A percentile compares a stretch with the other conserved stretches of the same genome.
phyloP scores from a whole-genome alignment of 2,329 filamentous ascomycete genomes.

The Monosporascus cannonballus region DNA sequence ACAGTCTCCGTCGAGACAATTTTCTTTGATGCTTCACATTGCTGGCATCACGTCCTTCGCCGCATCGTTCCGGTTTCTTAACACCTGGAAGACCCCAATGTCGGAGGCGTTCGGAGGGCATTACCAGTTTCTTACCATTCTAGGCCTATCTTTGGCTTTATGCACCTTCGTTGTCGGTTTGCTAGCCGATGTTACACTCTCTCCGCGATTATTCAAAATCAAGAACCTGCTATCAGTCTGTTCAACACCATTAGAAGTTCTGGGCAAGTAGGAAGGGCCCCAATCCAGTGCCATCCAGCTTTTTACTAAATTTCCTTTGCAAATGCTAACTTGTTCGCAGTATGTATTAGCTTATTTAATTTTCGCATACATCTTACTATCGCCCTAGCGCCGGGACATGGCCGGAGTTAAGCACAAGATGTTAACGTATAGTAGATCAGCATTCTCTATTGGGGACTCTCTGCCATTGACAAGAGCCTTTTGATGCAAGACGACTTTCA shows the following conservation, averaged over 20 bases:
- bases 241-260: constrained; percentile 62
- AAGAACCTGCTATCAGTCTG: constrained; percentile 65
- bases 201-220: constrained; percentile 49
- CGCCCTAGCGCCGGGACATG: too few species aligned
- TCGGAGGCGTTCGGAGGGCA: constrained; percentile 59
- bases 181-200: constrained; percentile 58
- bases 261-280: constrained; percentile 23
- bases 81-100: constrained; percentile 43
- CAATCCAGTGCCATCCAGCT: too few species aligned
- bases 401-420: too few species aligned
- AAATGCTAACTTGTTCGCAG: too few species aligned
- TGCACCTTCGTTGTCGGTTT: constrained; percentile 56
- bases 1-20: constrained; percentile 55
- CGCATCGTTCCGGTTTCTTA: constrained; percentile 47
- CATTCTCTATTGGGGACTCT: constrained; percentile 67
- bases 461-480: constrained; percentile 46
- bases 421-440: constrained; percentile 38
- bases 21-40: constrained; percentile 58
- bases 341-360: too few species aligned
- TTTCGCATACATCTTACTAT: too few species aligned
- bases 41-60: constrained; percentile 46
- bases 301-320: too few species aligned
- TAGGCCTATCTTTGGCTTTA: constrained; percentile 58
- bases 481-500: constrained; percentile 49
- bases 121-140: constrained; percentile 68